These are phyloP conservation scores for Citrus hindsii DNA, from an alignment of 345 rosid genomes.

Conservation along the genomic window DNA sequence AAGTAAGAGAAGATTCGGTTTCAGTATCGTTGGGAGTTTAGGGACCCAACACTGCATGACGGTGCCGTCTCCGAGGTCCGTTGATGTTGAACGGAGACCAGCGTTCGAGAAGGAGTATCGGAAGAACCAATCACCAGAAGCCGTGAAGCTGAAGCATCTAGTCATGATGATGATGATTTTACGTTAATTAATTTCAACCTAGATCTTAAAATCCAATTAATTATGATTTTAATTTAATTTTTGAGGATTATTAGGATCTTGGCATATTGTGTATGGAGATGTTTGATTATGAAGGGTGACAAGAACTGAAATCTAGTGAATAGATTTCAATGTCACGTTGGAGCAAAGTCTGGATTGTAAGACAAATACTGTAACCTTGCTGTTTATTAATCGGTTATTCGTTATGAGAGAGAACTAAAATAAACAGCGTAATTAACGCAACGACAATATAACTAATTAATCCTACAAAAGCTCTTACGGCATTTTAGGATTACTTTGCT, in stretches of 20 bases:
- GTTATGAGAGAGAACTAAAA: background rate
- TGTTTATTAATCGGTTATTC: background rate
- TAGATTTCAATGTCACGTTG: background rate
- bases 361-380: background rate
- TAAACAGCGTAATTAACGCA: background rate
- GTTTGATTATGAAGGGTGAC: too few relatives aligned
- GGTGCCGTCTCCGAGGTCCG: constrained; percentile 58
- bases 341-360: background rate
- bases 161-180: constrained; percentile 16
- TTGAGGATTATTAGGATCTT: background rate
- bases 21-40: constrained; percentile 21
- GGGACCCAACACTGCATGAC: constrained; percentile 79
- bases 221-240: background rate
- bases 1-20: constrained; percentile 59
- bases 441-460: too few relatives aligned
- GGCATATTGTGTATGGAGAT: background rate
- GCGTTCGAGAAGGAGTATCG: constrained; percentile 54
- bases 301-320: background rate
- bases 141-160: constrained; percentile 61
- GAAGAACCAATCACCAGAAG: constrained; percentile 54
- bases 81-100: constrained; percentile 43
- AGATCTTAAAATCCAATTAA: background rate
- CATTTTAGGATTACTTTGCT: too few relatives aligned
- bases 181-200: background rate
- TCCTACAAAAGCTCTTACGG: too few relatives aligned